phyloP scores from a whole-genome alignment of 768 basidiomycete genomes.

The Boletellus ananiceps region DNA sequence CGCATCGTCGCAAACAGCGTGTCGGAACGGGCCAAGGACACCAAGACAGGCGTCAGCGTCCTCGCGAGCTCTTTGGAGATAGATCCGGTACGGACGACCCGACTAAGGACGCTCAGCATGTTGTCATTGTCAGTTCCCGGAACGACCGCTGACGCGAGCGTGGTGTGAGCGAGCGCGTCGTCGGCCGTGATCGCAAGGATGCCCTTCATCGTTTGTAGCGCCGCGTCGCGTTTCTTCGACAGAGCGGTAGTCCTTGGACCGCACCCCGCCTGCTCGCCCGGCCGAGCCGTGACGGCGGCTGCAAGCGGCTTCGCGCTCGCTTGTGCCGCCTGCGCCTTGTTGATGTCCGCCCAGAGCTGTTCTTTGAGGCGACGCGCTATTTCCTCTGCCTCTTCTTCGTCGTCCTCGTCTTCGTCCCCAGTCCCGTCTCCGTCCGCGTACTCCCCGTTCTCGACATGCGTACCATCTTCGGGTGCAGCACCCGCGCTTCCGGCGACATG shows the following conservation, averaged over 20 bases:
- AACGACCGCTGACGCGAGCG: slow-evolving; percentile 49
- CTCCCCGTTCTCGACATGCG: slow-evolving; percentile 40
- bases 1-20: slow-evolving; percentile 60
- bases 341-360: slow-evolving; percentile 74
- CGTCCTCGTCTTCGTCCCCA: slow-evolving; percentile 45
- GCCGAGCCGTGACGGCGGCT: background rate
- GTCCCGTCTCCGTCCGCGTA: slow-evolving; percentile 43
- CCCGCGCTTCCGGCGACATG: background rate
- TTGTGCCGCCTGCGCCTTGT: slow-evolving; percentile 52
- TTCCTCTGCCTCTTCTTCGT: slow-evolving; percentile 60
- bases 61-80: slow-evolving; percentile 52
- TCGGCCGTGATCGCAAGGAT: slow-evolving; percentile 56
- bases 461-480: slow-evolving; percentile 17
- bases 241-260: slow-evolving; percentile 5
- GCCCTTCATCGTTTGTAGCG: slow-evolving; percentile 58
- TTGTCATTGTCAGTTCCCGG: slow-evolving; percentile 41
- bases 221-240: slow-evolving; percentile 51
- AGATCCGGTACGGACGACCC: slow-evolving; percentile 41
- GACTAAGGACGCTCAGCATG: slow-evolving; percentile 53
- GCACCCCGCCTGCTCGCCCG: slow-evolving; percentile 9
- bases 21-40: slow-evolving; percentile 63
- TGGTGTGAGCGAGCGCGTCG: slow-evolving; percentile 51
- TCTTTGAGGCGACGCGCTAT: slow-evolving; percentile 72
- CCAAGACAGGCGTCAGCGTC: slow-evolving; percentile 56
- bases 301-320: slow-evolving; percentile 16